Evolutionary conservation across 805 yeast genomes (phyloP).

Genomic region (Saturnispora dispora): DNA sequence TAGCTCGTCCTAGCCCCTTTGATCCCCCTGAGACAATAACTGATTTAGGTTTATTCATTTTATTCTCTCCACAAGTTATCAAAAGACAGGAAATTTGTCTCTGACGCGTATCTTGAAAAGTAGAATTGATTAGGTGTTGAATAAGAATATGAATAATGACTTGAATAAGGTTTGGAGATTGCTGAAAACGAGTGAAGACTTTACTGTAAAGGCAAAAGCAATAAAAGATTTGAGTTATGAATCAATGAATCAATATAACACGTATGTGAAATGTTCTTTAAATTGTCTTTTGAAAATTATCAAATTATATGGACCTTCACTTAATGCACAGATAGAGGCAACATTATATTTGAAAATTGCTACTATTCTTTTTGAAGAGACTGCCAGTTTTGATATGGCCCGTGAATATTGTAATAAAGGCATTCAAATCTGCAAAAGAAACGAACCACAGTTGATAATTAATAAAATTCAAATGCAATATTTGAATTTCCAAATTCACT

Average conservation of each 20-base stretch:
- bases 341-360: conserved; percentile 31
- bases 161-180: conserved; percentile 7
- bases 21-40: conserved; percentile 56
- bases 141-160: background rate
- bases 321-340: conserved; percentile 29
- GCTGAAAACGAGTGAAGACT: conserved; percentile 4
- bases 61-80: background rate
- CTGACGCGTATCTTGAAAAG: background rate
- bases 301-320: conserved; percentile 21
- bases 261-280: conserved; percentile 29
- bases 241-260: conserved; percentile 22
- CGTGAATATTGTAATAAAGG: conserved; percentile 28
- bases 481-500: conserved; percentile 31
- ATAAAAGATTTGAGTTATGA: conserved; percentile 4
- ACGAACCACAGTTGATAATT: conserved; percentile 17
- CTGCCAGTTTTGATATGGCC: conserved; percentile 33
- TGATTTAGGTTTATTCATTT: conserved; percentile 1
- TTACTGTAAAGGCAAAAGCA: conserved; percentile 1
- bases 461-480: conserved; percentile 29
- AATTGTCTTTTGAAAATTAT: conserved; percentile 30
- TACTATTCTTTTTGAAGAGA: conserved; percentile 32
- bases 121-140: background rate
- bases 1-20: conserved; percentile 76
- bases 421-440: conserved; percentile 19
- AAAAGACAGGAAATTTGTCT: background rate